Conservation (phyloP, 75 land plant genomes). For the Adiantum capillusveneris region DNA sequence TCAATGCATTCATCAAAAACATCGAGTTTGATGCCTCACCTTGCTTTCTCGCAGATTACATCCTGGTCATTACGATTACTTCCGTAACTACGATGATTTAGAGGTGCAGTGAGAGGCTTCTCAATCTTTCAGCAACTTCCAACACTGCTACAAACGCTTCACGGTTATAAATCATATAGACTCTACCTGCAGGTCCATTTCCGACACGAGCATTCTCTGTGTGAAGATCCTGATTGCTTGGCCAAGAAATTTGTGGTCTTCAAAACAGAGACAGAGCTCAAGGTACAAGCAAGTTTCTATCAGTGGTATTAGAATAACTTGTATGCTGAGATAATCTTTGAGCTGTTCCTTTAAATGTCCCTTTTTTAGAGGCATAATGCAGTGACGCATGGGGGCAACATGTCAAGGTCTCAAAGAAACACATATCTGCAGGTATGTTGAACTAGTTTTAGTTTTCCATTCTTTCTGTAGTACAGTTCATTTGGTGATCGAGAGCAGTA, state of each 20-base stretch:
- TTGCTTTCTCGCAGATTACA: constrained; percentile 50
- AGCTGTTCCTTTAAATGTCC: too few relatives aligned
- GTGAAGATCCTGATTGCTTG: constrained; percentile 84
- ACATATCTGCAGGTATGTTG: constrained; percentile 79
- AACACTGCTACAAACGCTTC: neutral
- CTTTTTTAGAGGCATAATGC: constrained; percentile 98
- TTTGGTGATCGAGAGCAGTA: neutral
- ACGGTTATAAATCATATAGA: neutral
- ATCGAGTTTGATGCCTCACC: too few relatives aligned
- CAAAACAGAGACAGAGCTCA: constrained; percentile 71
- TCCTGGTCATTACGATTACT: constrained; percentile 93
- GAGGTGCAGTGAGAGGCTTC: constrained; percentile 56
- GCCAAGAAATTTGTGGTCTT: constrained; percentile 94
- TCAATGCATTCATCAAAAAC: too few relatives aligned
- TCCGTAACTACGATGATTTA: constrained; percentile 82
- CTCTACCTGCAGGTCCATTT: constrained; percentile 56
- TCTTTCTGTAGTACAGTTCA: neutral
- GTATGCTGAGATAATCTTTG: constrained; percentile 8
- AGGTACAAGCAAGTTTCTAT: constrained; percentile 35
- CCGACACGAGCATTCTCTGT: constrained; percentile 66
- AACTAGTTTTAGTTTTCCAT: neutral
- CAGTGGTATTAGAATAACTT: neutral
- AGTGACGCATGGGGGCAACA: constrained; percentile 77
- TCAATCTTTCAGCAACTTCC: neutral
- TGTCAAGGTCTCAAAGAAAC: constrained; percentile 85